Evolutionary conservation across 192 early-diverging fungal species (phyloP).

Genomic region (Lobulomyces angularis): DNA sequence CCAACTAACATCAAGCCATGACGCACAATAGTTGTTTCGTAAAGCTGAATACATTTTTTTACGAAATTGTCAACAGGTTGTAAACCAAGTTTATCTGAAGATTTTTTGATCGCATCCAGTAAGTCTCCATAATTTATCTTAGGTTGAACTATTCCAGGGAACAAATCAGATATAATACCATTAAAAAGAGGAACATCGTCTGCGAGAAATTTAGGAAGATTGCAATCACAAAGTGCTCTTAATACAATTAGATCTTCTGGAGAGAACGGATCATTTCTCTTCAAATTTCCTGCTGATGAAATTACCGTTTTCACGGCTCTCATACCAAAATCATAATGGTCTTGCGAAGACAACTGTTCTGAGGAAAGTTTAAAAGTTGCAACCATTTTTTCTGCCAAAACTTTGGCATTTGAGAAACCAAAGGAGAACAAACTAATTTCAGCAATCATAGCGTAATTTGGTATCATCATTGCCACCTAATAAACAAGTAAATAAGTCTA

Average conservation of each 20-base stretch:
- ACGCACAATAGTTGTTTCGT: slow-evolving; percentile 47
- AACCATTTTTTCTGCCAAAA: slow-evolving; percentile 50
- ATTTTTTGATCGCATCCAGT: slow-evolving; percentile 27
- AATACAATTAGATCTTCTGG: slow-evolving; percentile 42
- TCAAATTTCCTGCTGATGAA: slow-evolving; percentile 45
- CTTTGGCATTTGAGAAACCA: slow-evolving; percentile 44
- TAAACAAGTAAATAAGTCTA: background rate
- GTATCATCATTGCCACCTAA: slow-evolving; percentile 48
- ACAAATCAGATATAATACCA: slow-evolving; percentile 46
- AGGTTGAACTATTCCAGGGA: slow-evolving; percentile 42
- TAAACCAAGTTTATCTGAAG: slow-evolving; percentile 27
- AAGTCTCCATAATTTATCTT: slow-evolving; percentile 46
- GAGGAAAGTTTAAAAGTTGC: slow-evolving; percentile 49
- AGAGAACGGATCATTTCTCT: slow-evolving; percentile 39
- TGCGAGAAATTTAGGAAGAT: slow-evolving; percentile 46
- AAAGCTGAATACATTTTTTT: slow-evolving; percentile 53
- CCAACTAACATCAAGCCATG: slow-evolving; percentile 51
- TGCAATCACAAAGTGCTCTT: slow-evolving; percentile 43
- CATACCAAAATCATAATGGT: slow-evolving; percentile 56
- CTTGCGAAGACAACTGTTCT: slow-evolving; percentile 50
- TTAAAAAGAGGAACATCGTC: slow-evolving; percentile 52
- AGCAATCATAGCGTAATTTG: slow-evolving; percentile 55
- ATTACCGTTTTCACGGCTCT: slow-evolving; percentile 52
- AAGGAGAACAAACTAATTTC: slow-evolving; percentile 50
- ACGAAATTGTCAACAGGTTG: slow-evolving; percentile 38